Evolutionary conservation across 495 filamentous ascomycete species (phyloP).

Genomic region (Penicillium pancosmium): DNA sequence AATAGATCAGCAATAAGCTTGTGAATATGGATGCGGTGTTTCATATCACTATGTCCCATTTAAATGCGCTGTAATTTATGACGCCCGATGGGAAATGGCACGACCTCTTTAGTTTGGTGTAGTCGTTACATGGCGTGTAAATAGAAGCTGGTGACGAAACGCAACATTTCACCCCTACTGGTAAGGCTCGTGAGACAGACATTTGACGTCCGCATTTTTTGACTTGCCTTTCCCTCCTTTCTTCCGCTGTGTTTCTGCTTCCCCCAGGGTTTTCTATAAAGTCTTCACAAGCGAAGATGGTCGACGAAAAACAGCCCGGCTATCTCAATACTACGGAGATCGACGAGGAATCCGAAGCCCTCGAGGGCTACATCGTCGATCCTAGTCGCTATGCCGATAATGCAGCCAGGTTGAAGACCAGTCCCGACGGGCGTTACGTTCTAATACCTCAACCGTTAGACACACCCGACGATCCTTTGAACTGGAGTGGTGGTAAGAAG

Average conservation of each 20-base stretch:
- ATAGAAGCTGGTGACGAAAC: too few relatives aligned
- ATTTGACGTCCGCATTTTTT: background rate
- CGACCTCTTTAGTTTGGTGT: too few relatives aligned
- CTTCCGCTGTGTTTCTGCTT: background rate
- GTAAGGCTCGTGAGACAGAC: too few relatives aligned
- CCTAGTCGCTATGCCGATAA: conserved; percentile 20
- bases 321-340: conserved; percentile 1
- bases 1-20: background rate
- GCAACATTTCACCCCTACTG: too few relatives aligned
- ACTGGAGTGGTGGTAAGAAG: conserved; percentile 13
- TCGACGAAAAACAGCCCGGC: background rate
- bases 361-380: conserved; percentile 21
- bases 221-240: conserved; percentile 2
- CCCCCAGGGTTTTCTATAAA: background rate
- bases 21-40: background rate
- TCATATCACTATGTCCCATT: background rate
- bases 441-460: conserved; percentile 23
- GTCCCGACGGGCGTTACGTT: conserved; percentile 10
- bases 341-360: conserved; percentile 20
- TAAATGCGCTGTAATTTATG: background rate
- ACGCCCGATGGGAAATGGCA: background rate
- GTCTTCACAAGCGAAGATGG: background rate
- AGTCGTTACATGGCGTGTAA: too few relatives aligned
- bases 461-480: conserved; percentile 13
- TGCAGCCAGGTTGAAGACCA: conserved; percentile 17